These are phyloP conservation scores for Rhizophora apiculata DNA, from an alignment of 345 rosid genomes.

Conservation along the genomic window DNA sequence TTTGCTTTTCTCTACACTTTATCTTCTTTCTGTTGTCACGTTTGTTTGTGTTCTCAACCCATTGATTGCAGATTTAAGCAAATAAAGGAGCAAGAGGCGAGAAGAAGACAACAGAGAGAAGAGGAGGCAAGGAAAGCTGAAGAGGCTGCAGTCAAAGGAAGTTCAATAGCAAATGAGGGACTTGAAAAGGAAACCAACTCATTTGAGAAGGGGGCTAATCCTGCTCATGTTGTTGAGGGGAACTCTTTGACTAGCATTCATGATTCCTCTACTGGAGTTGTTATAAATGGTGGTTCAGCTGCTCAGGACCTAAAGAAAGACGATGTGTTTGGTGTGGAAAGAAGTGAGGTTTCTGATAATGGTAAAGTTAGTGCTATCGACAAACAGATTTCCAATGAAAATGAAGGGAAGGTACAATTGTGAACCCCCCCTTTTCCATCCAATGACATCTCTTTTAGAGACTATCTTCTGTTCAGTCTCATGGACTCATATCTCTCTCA, in stretches of 20 bases:
- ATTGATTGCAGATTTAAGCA: slow-evolving; percentile 58
- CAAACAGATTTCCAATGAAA: slow-evolving; percentile 28
- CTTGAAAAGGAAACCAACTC: slow-evolving; percentile 7
- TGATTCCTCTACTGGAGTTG: slow-evolving; percentile 31
- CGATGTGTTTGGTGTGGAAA: slow-evolving; percentile 18
- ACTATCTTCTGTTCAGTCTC: not conserved
- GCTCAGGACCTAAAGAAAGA: slow-evolving; percentile 29
- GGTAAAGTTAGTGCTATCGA: slow-evolving; percentile 21
- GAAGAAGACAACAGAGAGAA: slow-evolving; percentile 58
- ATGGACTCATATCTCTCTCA: not conserved
- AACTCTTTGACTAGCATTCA: slow-evolving; percentile 10
- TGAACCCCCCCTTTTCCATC: not conserved
- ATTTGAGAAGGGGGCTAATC: slow-evolving; percentile 23
- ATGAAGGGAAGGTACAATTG: slow-evolving; percentile 19
- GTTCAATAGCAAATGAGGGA: slow-evolving; percentile 17
- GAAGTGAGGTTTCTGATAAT: slow-evolving; percentile 25
- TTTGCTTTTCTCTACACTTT: not conserved
- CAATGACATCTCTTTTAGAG: not conserved
- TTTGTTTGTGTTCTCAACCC: slow-evolving; percentile 18
- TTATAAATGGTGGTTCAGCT: slow-evolving; percentile 45
- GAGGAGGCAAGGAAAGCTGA: slow-evolving; percentile 52
- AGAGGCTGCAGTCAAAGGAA: slow-evolving; percentile 37
- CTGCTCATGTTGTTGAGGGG: slow-evolving; percentile 21
- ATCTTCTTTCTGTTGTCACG: not conserved
- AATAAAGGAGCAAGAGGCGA: slow-evolving; percentile 80